Evolutionary conservation across 2,329 filamentous ascomycete genomes (phyloP), one percentile per base, ranked within the genome.

Genomic region (Ophiocordyceps camponoti-leonardi): DNA sequence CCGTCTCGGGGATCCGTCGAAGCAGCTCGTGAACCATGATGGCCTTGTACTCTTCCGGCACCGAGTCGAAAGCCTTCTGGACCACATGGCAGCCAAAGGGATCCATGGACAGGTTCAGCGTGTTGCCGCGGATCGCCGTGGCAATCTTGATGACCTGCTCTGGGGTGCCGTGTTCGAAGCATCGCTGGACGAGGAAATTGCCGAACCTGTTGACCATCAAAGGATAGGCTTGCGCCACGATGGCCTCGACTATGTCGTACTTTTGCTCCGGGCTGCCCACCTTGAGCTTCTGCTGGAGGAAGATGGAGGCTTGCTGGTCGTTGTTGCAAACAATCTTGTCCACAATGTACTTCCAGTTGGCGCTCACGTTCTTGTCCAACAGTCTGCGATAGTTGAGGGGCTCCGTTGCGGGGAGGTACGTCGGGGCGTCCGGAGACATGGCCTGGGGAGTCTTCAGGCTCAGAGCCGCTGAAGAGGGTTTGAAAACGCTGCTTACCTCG

Each of bases 241-340:
- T 98, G 33, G 87, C 84, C 56, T 96, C 87, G 42, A 98, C 86
- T 52, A 98, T 96, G 53, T 94, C 88, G 56, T 86, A 94, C 64
- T 96, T 98, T 62, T 96, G 92, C 57, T 96, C 88, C 0, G 81
- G 73, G 4, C 88, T 95, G 48, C 88, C 88, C 50, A 95, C 84
- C 67, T 98, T 98, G 54, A 98, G 83, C 68, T 98, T 98, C 67
- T 98, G 92, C 62, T 98, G 92, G 41, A 98, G 71, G 65, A 98
- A 98, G 56, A 98, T 96, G 2, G 92, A 98, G 11, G 93, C 92
- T 64, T 98, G 92, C 64, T 98, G 92, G 59, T 98, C 92, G 62
- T 98, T 96, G 68, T 88, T 95, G 75, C 86, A 93, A 53, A 98
- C 88, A 59, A 98, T 98, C 71, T 96, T 96, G 68, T 98, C 90